These are phyloP conservation scores for Tolypocladium nubicola DNA, from an alignment of 2,329 filamentous ascomycete genomes.

Conservation along the genomic window DNA sequence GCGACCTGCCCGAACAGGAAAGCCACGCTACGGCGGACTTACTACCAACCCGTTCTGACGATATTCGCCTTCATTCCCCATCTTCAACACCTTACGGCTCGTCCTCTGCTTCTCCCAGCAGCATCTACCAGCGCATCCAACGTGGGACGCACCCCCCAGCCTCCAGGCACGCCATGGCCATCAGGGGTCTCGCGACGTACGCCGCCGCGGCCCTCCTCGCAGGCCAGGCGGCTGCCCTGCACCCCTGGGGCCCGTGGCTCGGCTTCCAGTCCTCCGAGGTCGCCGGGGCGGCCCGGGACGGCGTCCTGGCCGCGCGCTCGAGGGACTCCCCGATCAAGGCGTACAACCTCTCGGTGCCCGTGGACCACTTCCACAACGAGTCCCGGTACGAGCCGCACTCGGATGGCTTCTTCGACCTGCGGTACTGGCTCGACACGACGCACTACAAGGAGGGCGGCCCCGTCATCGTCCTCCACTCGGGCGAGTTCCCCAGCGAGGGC, in stretches of 20 bases:
- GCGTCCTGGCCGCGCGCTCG: background rate
- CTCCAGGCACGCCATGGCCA: background rate
- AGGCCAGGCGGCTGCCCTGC: background rate
- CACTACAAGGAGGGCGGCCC: constrained; percentile 71
- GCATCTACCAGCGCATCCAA: background rate
- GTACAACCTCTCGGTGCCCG: constrained; percentile 32
- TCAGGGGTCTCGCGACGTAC: background rate
- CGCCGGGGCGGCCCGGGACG: background rate
- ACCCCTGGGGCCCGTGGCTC: background rate
- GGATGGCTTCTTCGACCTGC: constrained; percentile 54
- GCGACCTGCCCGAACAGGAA: too few relatives aligned
- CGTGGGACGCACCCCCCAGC: background rate
- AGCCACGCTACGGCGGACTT: too few relatives aligned
- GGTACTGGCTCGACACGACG: constrained; percentile 75
- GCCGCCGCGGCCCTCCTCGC: background rate
- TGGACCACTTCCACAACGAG: constrained; percentile 81
- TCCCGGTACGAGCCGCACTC: constrained; percentile 67
- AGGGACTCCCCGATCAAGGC: constrained; percentile 6
- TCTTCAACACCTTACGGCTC: background rate
- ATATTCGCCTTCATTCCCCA: background rate
- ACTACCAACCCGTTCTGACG: background rate
- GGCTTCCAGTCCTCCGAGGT: background rate
- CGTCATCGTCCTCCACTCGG: constrained; percentile 65
- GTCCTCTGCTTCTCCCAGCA: background rate
- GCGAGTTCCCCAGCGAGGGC: constrained; percentile 54